Conservation (phyloP, 208 protist genomes). For the Herpetomonas samuelpessoai region DNA sequence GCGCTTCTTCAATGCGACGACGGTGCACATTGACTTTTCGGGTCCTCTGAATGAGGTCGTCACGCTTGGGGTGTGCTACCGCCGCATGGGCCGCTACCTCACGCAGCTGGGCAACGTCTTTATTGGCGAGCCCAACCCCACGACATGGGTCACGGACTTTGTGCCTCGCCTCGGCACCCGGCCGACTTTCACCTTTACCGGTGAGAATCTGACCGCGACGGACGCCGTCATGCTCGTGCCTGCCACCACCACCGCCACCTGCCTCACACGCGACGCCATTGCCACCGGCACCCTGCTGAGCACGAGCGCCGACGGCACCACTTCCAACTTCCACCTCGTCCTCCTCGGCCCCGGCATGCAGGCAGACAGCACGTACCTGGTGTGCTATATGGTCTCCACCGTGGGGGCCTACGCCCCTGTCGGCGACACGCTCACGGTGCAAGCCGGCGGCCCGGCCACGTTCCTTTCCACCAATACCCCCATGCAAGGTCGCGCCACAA, state of each 20-base stretch:
- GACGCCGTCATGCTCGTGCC: constrained; percentile 69
- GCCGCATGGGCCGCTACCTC: constrained; percentile 47
- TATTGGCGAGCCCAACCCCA: constrained; percentile 66
- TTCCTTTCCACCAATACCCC: constrained; percentile 76
- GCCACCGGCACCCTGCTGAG: constrained; percentile 38
- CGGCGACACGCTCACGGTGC: constrained; percentile 34
- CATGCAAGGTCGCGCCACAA: constrained; percentile 75
- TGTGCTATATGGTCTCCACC: constrained; percentile 71
- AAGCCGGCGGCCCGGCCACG: constrained; percentile 45
- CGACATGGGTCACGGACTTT: constrained; percentile 65
- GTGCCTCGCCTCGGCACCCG: constrained; percentile 75
- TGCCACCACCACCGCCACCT: constrained; percentile 33
- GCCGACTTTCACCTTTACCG: constrained; percentile 69
- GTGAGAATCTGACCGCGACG: constrained; percentile 34
- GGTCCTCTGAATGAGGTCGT: constrained; percentile 30
- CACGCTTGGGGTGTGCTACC: constrained; percentile 77
- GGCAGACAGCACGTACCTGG: constrained; percentile 40
- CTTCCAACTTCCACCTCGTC: constrained; percentile 38
- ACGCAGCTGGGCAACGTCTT: constrained; percentile 46
- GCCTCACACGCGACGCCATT: constrained; percentile 42
- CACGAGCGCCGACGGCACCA: constrained; percentile 16
- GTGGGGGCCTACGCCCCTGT: constrained; percentile 60
- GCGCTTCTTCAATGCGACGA: constrained; percentile 36
- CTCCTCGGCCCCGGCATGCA: constrained; percentile 27
- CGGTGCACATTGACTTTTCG: constrained; percentile 42